Evolutionary conservation across 2,329 filamentous ascomycete species (phyloP).

Genomic region (Pseudocercospora vitis): DNA sequence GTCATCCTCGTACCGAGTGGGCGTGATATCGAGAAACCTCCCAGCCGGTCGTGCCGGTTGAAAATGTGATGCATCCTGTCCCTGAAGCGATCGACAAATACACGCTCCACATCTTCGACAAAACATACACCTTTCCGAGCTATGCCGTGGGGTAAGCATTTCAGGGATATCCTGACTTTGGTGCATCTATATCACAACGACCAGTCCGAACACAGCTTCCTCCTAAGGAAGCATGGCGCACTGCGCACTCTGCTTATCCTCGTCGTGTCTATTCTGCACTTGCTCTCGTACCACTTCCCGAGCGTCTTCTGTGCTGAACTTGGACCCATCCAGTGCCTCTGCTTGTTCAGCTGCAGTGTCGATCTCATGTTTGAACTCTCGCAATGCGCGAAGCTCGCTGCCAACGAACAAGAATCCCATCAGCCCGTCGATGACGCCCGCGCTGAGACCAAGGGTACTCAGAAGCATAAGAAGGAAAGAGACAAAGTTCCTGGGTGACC

Average conservation of each 20-base stretch:
- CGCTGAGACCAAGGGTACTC: constrained; percentile 72
- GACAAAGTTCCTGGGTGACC: constrained; percentile 72
- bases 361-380: constrained; percentile 94
- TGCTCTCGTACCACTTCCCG: not conserved
- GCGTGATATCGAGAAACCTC: too few relatives aligned
- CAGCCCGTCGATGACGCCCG: constrained; percentile 78
- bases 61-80: too few relatives aligned
- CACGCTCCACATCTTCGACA: too few relatives aligned
- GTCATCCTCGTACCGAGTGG: too few relatives aligned
- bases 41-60: too few relatives aligned
- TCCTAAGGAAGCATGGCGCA: too few relatives aligned
- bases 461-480: constrained; percentile 78
- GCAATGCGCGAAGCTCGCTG: constrained; percentile 75
- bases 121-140: too few relatives aligned
- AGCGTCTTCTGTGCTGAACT: not conserved
- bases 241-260: constrained; percentile 1
- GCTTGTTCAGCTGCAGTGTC: constrained; percentile 58
- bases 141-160: too few relatives aligned
- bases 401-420: constrained; percentile 86
- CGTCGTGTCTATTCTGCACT: not conserved
- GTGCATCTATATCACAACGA: too few relatives aligned
- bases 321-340: constrained; percentile 6
- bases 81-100: too few relatives aligned
- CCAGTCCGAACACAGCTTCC: too few relatives aligned
- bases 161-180: too few relatives aligned